Percentiles rank a stretch among this genome's conserved stretches.
Evolutionary conservation across 495 filamentous ascomycete genomes (phyloP).

Genomic region (Wilcoxina mikolae): DNA sequence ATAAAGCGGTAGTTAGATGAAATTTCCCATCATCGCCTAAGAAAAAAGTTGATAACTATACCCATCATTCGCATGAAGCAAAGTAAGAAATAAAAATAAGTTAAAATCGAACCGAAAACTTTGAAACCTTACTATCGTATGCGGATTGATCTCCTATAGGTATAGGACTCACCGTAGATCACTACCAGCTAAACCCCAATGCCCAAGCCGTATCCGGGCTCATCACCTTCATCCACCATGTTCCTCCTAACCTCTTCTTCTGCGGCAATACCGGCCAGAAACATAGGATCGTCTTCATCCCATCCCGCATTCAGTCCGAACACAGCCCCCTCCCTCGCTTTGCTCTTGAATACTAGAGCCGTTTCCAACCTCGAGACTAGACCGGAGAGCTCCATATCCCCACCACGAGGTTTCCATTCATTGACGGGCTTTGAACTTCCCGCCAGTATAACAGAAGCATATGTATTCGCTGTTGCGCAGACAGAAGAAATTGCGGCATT

Average conservation of each 20-base stretch:
- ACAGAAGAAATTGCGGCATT: neutral
- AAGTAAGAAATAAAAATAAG: too few relatives aligned
- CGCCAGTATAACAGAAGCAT: neutral
- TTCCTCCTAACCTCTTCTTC: conserved; percentile 23
- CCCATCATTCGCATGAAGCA: too few relatives aligned
- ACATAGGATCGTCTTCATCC: conserved; percentile 29
- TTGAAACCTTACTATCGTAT: too few relatives aligned
- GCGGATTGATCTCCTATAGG: too few relatives aligned
- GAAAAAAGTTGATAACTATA: too few relatives aligned
- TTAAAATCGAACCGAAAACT: too few relatives aligned
- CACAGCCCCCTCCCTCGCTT: conserved; percentile 18
- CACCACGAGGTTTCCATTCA: conserved; percentile 20
- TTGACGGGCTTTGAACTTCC: conserved; percentile 18
- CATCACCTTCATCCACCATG: conserved; percentile 14
- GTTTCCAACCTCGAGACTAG: conserved; percentile 26
- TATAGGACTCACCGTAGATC: neutral
- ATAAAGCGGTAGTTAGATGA: too few relatives aligned
- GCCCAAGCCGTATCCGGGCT: neutral
- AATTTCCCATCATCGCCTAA: too few relatives aligned
- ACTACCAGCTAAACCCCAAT: neutral
- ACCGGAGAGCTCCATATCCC: conserved; percentile 22
- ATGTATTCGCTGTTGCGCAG: neutral
- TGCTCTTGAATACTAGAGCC: conserved; percentile 24
- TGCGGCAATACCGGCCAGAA: conserved; percentile 25
- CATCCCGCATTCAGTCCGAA: conserved; percentile 21